Base-by-base conservation (phyloP, 495 filamentous ascomycete genomes). In the Xylaria longipes region DNA sequence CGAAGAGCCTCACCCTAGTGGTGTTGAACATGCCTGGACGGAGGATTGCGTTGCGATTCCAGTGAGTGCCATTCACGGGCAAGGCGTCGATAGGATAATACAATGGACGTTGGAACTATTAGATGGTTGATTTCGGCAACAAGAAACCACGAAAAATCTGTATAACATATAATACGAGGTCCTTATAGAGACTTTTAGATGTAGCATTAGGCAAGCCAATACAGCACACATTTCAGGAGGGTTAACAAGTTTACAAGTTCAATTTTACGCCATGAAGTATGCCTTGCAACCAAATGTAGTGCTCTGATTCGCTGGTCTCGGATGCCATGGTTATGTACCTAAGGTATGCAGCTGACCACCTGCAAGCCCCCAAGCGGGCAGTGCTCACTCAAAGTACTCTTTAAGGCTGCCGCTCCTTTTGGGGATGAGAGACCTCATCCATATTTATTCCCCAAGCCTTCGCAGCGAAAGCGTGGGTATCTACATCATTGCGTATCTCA, bases 11-110 rank as follows among this genome's bases (percentile, higher is more conserved):
- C 94, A 97, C 81, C 94, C 94, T 0, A 91, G 90, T 71, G 89
- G 89, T 1, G 85, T 90, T 74, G 79, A 86, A 64, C 85, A 90
- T 69, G 88, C 87, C 33, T 94, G 92, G 92, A 89, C 83, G 56
- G 83, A 89, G 63, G 85, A 87, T 35, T 81, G 94, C 20, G 82
- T 82, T 27, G 90, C 89, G 29, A 89, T 98, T 73, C 96, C 96
- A 3, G 90, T 99, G 68, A 95, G 94, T 78, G 96, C 97, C 65
- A 93, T 97, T 72, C 86, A 88, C 56, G 92, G 91, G 25, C 89
- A 98, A 78, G 95, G 95, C 9, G 89, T 97, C 14, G 87, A 92
- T 69, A 86, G 88, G 50, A 92, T 97, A 60, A 87, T 93, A 14
- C 90, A 91, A 70, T 87, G 94, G 83, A 92, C 92, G 31, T 89